Conservation (phyloP, 345 rosid genomes). For the Sisymbrium altissimum region DNA sequence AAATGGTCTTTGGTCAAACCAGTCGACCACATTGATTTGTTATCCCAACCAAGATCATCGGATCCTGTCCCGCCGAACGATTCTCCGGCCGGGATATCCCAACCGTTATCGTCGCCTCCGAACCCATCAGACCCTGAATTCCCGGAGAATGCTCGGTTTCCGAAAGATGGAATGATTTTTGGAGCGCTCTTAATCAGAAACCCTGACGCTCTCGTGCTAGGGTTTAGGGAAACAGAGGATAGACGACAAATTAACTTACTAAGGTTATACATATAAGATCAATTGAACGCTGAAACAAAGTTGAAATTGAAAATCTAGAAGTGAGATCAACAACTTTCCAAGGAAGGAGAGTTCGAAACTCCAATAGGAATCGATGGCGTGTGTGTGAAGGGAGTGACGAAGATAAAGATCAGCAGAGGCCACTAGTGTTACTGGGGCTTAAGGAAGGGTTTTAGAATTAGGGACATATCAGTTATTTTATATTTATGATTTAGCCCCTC, state of each 20-base stretch:
- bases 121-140: conserved; percentile 36
- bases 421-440: neutral
- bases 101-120: conserved; percentile 40
- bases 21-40: conserved; percentile 80
- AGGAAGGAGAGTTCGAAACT: neutral
- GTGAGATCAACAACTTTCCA: neutral
- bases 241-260: conserved; percentile 43
- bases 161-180: conserved; percentile 5
- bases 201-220: conserved; percentile 25
- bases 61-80: conserved; percentile 38
- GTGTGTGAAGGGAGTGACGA: neutral
- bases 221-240: conserved; percentile 36
- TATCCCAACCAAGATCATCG: conserved; percentile 64
- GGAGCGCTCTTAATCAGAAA: conserved; percentile 27
- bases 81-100: conserved; percentile 39
- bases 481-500: neutral
- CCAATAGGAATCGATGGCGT: conserved; percentile 18
- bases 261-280: conserved; percentile 55
- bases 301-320: neutral
- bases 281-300: conserved; percentile 24
- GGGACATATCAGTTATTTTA: neutral
- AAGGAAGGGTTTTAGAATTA: conserved; percentile 23
- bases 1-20: conserved; percentile 86
- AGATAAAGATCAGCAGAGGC: conserved; percentile 22
- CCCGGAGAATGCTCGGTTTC: conserved; percentile 40